These are phyloP conservation scores for Papiliotrema fonsecae DNA, from an alignment of 1,284 basidiomycete species.

Conservation along the genomic window DNA sequence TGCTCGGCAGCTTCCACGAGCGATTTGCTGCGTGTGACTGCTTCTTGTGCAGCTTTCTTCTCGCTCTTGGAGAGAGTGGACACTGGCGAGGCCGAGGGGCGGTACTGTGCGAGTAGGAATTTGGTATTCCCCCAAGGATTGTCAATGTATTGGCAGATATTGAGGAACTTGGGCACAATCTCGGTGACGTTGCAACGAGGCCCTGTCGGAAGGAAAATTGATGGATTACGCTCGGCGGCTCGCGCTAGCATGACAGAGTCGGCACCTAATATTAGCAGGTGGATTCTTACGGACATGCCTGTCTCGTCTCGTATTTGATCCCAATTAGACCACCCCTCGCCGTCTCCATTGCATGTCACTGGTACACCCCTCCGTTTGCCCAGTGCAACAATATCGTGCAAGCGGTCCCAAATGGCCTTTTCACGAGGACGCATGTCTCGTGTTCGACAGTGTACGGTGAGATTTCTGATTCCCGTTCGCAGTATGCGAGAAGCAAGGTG, in stretches of 20 bases:
- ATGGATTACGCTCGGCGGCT: slow-evolving; percentile 87
- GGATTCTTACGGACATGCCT: slow-evolving; percentile 53
- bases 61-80: slow-evolving; percentile 57
- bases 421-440: slow-evolving; percentile 85
- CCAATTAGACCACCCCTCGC: slow-evolving; percentile 71
- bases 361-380: slow-evolving; percentile 58
- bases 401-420: slow-evolving; percentile 68
- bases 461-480: slow-evolving; percentile 76
- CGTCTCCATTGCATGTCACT: slow-evolving; percentile 93
- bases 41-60: slow-evolving; percentile 56
- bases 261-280: slow-evolving; percentile 59
- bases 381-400: slow-evolving; percentile 76
- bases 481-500: slow-evolving; percentile 81
- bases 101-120: slow-evolving; percentile 80
- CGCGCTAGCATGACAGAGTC: slow-evolving; percentile 94
- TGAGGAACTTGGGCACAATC: slow-evolving; percentile 66
- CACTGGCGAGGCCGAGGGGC: slow-evolving; percentile 52
- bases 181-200: slow-evolving; percentile 64
- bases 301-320: slow-evolving; percentile 68
- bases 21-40: slow-evolving; percentile 60
- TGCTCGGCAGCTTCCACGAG: slow-evolving; percentile 60
- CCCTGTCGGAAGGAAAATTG: slow-evolving; percentile 71
- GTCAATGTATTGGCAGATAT: slow-evolving; percentile 64
- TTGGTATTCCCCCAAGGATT: slow-evolving; percentile 86
- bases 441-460: slow-evolving; percentile 95